Evolutionary conservation across 805 yeast genomes (phyloP), one percentile per base, ranked within the genome.

Genomic region (Scheffersomyces stipitis): DNA sequence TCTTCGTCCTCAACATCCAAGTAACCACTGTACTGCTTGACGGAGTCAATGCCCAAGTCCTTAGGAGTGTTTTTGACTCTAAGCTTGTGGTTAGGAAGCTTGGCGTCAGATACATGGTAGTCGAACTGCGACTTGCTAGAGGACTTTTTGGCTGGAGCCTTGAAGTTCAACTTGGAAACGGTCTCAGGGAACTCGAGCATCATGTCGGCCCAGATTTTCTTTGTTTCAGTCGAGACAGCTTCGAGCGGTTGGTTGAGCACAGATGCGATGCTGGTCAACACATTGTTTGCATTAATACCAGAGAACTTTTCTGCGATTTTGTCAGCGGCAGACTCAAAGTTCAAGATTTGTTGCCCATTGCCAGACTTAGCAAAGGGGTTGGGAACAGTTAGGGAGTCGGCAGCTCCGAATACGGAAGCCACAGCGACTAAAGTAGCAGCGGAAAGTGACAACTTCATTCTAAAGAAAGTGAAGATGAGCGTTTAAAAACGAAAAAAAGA

Each of bases 21-120:
- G 62, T 88, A 88, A 36, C 96, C 96, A 26, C 90, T 73, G 58
- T 77, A 82, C 62, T 88, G 96, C 55, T 83, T 79, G 33, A 87
- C 96, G 4, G 72, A 62, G 65, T 91, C 97, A 39, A 90, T 66
- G 13, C 95, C 95, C 48, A 90, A 74, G 26, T 65, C 69, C 44
- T 73, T 69, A 10, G 95, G 95, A 45, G 75, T 66, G 22, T 72
- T 56, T 51, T 68, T 69, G 49, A 80, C 77, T 56, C 91, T 78
- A 62, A 85, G 68, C 42, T 75, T 64, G 60, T 83, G 73, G 56
- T 71, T 64, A 10, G 71, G 66, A 33, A 69, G 60, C 48, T 67
- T 66, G 18, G 50, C 60, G 45, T 61, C 64, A 38, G 57, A 36
- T 28, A 67, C 69, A 37, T 60, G 68, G 58, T 60, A 69, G 53